Base-by-base conservation (phyloP, 73 alveolate species). In the Urostyla sp. region DNA sequence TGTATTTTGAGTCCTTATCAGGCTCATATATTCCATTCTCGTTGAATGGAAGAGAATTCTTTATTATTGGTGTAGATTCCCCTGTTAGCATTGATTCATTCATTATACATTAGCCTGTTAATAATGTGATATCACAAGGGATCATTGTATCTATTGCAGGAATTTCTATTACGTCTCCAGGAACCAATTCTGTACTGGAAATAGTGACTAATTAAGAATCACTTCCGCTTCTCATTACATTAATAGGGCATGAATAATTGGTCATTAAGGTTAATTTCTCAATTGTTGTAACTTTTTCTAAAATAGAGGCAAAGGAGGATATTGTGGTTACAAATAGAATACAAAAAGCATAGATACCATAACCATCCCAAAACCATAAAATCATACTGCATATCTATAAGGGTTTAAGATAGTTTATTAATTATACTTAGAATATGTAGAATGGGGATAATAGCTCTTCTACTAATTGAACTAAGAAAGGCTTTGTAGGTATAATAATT, bases 21-120 rank as follows among this genome's bases (percentile, higher is more conserved):
- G 57, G 55, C 31, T 73, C 85, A 73, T 73, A 73, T 27, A 48
- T 21, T 7, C 58, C 83, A 40, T 46, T 50, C 32, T 66, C 79
- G 36, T 57, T 82, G 38, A 51, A 48, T 11, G 87, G 89, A 80
- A 95, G 82, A 56, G 95, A 72, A 75, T 85, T 79, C 90, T 93
- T 93, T 56, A 88, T 87, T 21, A 94, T 92, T 0, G 99, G 99
- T 34, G 91, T 90, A 21, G 95, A 80, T 79, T 95, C 99, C 16
- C 99, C 99, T 30, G 99, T 95, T 13, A 95, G 96, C 99, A 95
- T 93, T 26, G 96, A 85, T 67, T 95, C 99, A 59, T 95, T 93
- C 67, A 94, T 91, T 40, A 95, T 84, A 36, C 90, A 79, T 32
- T 94, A 90, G 7, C 99, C 98, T 30, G 93, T 83, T 32, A 95